phyloP scores from a whole-genome alignment of 1,139 yeast species.

The Kurtzmaniella quercitrusa region DNA sequence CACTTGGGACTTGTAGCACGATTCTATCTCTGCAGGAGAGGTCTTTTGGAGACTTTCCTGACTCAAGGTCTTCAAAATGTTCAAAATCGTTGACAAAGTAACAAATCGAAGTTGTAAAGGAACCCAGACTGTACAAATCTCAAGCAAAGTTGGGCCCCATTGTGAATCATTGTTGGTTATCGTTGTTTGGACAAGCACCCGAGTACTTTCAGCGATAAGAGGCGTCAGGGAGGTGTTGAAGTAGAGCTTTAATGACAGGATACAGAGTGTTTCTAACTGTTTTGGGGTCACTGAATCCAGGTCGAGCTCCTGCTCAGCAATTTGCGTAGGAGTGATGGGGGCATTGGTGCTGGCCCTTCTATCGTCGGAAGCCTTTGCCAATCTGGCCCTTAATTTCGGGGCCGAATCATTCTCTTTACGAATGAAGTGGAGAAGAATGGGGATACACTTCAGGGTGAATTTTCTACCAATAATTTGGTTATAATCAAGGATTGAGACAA shows the following conservation, averaged over 20 bases:
- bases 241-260: constrained; percentile 42
- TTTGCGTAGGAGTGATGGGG: constrained; percentile 14
- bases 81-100: constrained; percentile 46
- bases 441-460: constrained; percentile 37
- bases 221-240: constrained; percentile 49
- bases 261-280: constrained; percentile 29
- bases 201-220: constrained; percentile 46
- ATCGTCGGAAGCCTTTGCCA: constrained; percentile 14
- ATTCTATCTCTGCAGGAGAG: constrained; percentile 12
- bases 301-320: constrained; percentile 16
- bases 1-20: constrained; percentile 35
- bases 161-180: constrained; percentile 19
- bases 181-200: constrained; percentile 36
- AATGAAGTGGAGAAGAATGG: constrained; percentile 35
- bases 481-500: constrained; percentile 41
- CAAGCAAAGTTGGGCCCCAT: constrained; percentile 60
- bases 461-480: constrained; percentile 32
- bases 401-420: constrained; percentile 12
- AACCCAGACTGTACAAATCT: constrained; percentile 68
- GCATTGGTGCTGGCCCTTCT: constrained; percentile 14
- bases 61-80: constrained; percentile 22
- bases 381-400: constrained; percentile 17
- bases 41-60: constrained; percentile 1
- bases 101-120: constrained; percentile 87
- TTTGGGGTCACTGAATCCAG: constrained; percentile 21